Base-by-base conservation (phyloP, 495 filamentous ascomycete species). In the Usnea hakonensis region DNA sequence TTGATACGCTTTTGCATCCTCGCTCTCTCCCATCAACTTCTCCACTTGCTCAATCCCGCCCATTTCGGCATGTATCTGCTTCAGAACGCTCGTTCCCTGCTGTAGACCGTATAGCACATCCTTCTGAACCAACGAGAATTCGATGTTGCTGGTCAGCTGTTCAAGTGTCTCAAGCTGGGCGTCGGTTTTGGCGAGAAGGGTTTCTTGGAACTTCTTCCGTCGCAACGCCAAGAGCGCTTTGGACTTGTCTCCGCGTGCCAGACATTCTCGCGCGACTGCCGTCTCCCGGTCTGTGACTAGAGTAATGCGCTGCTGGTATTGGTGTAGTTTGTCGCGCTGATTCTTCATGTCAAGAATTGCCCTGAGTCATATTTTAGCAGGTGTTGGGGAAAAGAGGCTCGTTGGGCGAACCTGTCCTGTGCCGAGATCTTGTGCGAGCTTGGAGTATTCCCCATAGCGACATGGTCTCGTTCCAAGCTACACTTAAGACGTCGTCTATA, bases 311-410 rank as follows among this genome's bases (percentile, higher is more conserved):
- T 87, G 85, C 72, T 95, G 91, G 76, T 98, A 97, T 69, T 95
- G 89, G 65, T 91, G 90, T 2, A 97, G 89, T 69, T 89, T 91
- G 80, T 98, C 94, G 71, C 94, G 92, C 76, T 98, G 95, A 77
- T 86, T 89, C 74, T 97, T 97, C 72, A 98, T 85, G 76, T 97
- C 91, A 62, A 97, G 87, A 73, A 97, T 97, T 40, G 94, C 94
- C 70, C 89, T 93, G 71, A 0, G 52, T 57, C 41, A 46, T 38
- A 38, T 50, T 28, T 21, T 33, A 26, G 35, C 40, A 28, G 17
- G 23, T 46, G 21, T 57, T 23, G 26, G 37, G 50, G 28, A 5
- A 33, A 8, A 53, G 19, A 23, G 58, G 4, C 33, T 21, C 6
- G 6, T 32, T 32, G 28, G 46, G 65, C 73, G 71, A 67, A 87